These are phyloP conservation scores for Penicillium fuscoglaucum DNA, from an alignment of 2,329 filamentous ascomycete species.

Conservation along the genomic window DNA sequence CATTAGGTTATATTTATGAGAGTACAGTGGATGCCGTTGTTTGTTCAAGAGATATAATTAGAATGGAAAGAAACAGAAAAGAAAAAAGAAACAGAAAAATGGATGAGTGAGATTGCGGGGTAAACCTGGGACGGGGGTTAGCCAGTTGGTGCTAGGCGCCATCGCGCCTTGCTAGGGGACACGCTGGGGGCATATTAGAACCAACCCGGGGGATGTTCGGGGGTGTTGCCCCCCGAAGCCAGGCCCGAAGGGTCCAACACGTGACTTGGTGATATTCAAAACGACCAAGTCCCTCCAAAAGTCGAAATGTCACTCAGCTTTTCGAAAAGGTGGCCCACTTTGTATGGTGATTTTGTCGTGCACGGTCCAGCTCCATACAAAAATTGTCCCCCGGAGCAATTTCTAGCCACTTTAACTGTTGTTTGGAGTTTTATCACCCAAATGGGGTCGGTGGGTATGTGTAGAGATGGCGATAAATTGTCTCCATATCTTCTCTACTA, in stretches of 20 bases:
- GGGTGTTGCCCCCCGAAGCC: background rate
- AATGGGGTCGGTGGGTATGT: background rate
- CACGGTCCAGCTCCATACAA: background rate
- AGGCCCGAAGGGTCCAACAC: background rate
- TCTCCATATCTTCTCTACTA: background rate
- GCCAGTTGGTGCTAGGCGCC: background rate
- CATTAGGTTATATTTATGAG: conserved; percentile 55
- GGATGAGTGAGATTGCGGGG: background rate
- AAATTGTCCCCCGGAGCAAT: conserved; percentile 3
- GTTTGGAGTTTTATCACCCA: background rate
- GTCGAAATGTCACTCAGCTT: background rate
- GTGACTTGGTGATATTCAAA: background rate
- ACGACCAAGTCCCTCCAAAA: background rate
- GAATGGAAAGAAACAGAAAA: background rate
- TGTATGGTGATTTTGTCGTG: background rate
- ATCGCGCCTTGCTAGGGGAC: too few species aligned
- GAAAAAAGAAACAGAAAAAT: too few species aligned
- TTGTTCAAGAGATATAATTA: background rate
- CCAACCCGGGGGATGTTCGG: background rate
- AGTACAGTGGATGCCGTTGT: too few species aligned
- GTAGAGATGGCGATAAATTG: background rate
- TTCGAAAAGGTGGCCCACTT: background rate
- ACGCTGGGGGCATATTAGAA: too few species aligned
- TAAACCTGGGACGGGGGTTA: background rate
- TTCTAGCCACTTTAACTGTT: conserved; percentile 1